These are phyloP conservation scores for Hysterium pulicare DNA, from an alignment of 2,329 filamentous ascomycete species.

Conservation along the genomic window DNA sequence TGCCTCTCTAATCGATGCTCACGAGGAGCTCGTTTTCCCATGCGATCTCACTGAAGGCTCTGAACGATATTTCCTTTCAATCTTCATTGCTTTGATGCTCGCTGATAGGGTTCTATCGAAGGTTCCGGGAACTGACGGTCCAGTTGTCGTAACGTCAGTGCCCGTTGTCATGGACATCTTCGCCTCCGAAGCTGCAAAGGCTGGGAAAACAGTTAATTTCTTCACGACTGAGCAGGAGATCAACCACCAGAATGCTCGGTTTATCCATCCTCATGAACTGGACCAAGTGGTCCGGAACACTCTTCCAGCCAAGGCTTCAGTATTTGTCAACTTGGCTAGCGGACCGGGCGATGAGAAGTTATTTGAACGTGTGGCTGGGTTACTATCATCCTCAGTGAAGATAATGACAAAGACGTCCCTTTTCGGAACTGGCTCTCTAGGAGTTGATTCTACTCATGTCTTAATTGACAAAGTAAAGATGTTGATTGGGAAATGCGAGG, in stretches of 20 bases:
- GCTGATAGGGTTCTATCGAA: constrained; percentile 4
- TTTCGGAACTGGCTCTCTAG: background rate
- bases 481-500: too few species aligned
- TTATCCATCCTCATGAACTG: constrained; percentile 5
- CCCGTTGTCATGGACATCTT: constrained; percentile 7
- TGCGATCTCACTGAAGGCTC: background rate
- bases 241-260: constrained; percentile 1
- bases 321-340: too few species aligned
- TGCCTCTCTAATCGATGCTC: background rate
- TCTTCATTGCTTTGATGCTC: constrained; percentile 5
- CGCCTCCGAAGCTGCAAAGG: constrained; percentile 2
- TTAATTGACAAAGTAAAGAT: background rate
- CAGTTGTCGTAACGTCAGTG: constrained; percentile 8
- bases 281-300: constrained; percentile 5
- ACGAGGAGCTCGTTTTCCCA: background rate
- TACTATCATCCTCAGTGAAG: too few species aligned
- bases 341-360: too few species aligned
- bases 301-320: too few species aligned
- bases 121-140: background rate
- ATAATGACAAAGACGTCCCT: background rate
- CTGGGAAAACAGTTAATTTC: constrained; percentile 4
- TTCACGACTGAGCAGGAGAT: constrained; percentile 6
- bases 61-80: constrained; percentile 3
- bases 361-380: too few species aligned
- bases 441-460: background rate